A percentile compares a stretch with the other conserved stretches of the same genome.
These are phyloP conservation scores for Onygenales sp. DNA, from an alignment of 2,329 filamentous ascomycete species.

Conservation along the genomic window DNA sequence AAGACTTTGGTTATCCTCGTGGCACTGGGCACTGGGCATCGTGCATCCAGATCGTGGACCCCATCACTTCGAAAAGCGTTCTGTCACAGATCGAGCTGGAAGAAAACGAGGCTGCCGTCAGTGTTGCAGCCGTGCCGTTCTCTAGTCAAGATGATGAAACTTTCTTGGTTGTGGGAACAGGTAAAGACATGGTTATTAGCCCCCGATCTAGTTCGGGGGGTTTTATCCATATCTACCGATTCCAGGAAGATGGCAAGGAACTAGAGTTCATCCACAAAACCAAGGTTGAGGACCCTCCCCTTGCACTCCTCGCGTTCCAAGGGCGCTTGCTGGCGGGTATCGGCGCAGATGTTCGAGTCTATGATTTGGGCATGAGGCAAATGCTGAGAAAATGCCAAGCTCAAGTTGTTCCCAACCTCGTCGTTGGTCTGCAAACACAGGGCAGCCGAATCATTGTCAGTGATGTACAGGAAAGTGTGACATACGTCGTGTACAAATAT, in stretches of 20 bases:
- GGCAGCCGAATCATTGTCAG: constrained; percentile 85
- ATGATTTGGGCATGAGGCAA: constrained; percentile 87
- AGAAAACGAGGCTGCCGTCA: constrained; percentile 86
- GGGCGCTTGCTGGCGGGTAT: constrained; percentile 80
- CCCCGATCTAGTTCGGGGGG: constrained; percentile 68
- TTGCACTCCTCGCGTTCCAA: constrained; percentile 87
- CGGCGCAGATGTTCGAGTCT: constrained; percentile 72
- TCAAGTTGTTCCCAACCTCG: constrained; percentile 68
- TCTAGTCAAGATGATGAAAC: constrained; percentile 78
- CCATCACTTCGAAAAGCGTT: constrained; percentile 62
- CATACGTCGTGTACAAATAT: constrained; percentile 87
- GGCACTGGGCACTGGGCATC: constrained; percentile 87
- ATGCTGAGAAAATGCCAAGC: constrained; percentile 86
- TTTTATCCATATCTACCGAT: constrained; percentile 85
- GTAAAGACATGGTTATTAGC: constrained; percentile 74
- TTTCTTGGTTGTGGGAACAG: constrained; percentile 90
- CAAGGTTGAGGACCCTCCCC: constrained; percentile 76
- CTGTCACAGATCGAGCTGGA: constrained; percentile 71
- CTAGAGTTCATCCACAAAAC: constrained; percentile 97
- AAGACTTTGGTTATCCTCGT: constrained; percentile 82
- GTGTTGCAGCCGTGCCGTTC: constrained; percentile 75
- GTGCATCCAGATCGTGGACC: constrained; percentile 87
- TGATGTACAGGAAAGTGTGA: constrained; percentile 85
- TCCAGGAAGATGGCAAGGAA: constrained; percentile 75
- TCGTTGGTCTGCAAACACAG: constrained; percentile 80